Conservation (phyloP, 345 rosid genomes). For the Cochlearia excelsa region DNA sequence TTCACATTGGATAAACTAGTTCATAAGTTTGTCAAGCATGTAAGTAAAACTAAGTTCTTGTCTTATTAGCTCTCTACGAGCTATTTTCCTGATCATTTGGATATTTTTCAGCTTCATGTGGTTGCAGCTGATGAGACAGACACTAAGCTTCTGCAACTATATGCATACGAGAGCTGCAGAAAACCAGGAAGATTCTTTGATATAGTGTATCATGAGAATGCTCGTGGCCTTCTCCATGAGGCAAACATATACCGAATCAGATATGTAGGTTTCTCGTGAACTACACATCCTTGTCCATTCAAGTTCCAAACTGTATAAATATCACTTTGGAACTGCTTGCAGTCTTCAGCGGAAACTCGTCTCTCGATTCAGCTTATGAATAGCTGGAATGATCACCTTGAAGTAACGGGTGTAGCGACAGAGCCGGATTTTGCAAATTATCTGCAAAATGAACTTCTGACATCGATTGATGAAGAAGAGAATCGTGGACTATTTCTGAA, state of each 20-base stretch:
- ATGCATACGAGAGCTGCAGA: conserved; percentile 76
- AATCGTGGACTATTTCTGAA: conserved; percentile 65
- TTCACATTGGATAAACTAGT: conserved; percentile 96
- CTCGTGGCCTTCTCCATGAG: conserved; percentile 77
- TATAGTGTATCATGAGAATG: conserved; percentile 76
- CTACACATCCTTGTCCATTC: too few species aligned
- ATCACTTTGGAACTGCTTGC: conserved; percentile 29
- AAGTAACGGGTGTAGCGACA: conserved; percentile 67
- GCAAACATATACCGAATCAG: conserved; percentile 83
- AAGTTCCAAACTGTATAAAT: too few species aligned
- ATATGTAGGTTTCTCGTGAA: conserved; percentile 59
- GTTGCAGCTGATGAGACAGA: conserved; percentile 85
- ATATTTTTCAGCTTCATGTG: conserved; percentile 70
- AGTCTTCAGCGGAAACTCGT: conserved; percentile 54
- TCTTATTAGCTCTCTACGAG: not conserved
- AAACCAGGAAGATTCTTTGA: conserved; percentile 67
- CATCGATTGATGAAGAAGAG: conserved; percentile 56
- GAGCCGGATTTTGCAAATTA: conserved; percentile 82
- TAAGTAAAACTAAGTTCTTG: conserved; percentile 31
- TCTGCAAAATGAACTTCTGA: conserved; percentile 62
- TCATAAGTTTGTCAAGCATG: conserved; percentile 89
- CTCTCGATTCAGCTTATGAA: conserved; percentile 93
- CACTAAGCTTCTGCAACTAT: conserved; percentile 79
- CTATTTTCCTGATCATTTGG: conserved; percentile 12
- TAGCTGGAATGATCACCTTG: conserved; percentile 75